Conservation (phyloP, 176 grass and related monocot species). For the Juncus effusus region DNA sequence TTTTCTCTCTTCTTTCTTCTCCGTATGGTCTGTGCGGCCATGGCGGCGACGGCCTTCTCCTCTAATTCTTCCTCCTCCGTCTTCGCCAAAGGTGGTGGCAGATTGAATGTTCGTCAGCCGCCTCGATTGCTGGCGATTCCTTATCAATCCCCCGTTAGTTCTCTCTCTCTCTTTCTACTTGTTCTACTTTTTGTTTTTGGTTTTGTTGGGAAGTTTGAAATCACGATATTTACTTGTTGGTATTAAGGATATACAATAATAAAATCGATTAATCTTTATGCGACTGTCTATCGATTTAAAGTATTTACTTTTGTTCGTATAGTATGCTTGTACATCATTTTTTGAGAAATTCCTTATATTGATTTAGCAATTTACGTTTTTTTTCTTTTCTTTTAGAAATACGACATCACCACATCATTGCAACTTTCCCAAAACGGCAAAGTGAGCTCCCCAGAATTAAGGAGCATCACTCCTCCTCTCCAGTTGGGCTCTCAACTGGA, state of each 20-base stretch:
- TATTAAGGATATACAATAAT: no score
- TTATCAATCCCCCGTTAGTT: constrained; percentile 49
- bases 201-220: constrained; percentile 1
- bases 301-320: not conserved
- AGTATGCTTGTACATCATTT: not conserved
- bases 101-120: not conserved
- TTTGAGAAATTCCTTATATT: not conserved
- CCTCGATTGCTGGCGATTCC: constrained; percentile 23
- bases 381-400: not conserved
- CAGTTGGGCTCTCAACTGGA: not conserved
- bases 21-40: constrained; percentile 30
- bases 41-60: constrained; percentile 32
- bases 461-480: not conserved
- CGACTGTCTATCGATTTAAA: no score
- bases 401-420: constrained; percentile 5
- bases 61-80: constrained; percentile 8
- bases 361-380: not conserved
- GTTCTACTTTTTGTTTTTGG: not conserved
- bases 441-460: not conserved
- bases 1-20: constrained; percentile 14
- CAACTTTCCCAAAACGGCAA: constrained; percentile 10
- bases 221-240: not conserved
- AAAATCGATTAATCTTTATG: no score
- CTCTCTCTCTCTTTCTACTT: not conserved
- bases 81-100: constrained; percentile 19